phyloP scores from a whole-genome alignment of 192 early-diverging fungal genomes.

The Backusella macrospora region DNA sequence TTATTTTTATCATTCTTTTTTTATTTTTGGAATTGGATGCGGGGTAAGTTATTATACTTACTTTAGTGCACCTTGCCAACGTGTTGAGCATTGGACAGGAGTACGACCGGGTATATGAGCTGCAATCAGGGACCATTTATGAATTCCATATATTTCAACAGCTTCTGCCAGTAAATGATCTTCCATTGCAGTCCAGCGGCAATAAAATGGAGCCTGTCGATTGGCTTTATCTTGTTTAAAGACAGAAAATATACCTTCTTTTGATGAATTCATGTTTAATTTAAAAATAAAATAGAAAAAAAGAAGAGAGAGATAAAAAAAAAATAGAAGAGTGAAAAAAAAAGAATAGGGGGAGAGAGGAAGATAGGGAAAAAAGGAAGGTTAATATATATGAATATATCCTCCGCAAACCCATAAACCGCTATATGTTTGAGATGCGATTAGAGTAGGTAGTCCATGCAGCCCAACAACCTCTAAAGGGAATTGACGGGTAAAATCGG shows the following conservation, averaged over 20 bases:
- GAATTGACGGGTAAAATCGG: constrained; percentile 25
- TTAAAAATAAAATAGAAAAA: not conserved
- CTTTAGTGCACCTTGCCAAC: constrained; percentile 44
- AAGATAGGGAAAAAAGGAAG: constrained; percentile 13
- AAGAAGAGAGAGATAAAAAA: not conserved
- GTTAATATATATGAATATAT: constrained; percentile 16
- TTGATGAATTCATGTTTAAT: constrained; percentile 6
- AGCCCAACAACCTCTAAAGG: constrained; percentile 17
- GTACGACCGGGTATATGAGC: constrained; percentile 37
- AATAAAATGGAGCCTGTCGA: constrained; percentile 39
- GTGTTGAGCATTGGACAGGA: constrained; percentile 44
- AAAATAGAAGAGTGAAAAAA: not conserved
- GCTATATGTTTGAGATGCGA: constrained; percentile 17
- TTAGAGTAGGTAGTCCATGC: constrained; percentile 3
- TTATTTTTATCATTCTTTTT: too few species aligned
- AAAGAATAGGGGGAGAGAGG: not conserved
- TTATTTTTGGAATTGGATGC: not conserved
- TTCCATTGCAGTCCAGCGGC: constrained; percentile 43
- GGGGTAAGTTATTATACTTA: constrained; percentile 10
- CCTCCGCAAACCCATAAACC: constrained; percentile 14
- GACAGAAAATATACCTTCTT: constrained; percentile 28
- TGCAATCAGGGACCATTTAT: constrained; percentile 46
- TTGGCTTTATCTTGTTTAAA: constrained; percentile 27
- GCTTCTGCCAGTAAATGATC: constrained; percentile 36
- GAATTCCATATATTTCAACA: constrained; percentile 38